These are phyloP conservation scores for Pseudogymnoascus sp. DNA, from an alignment of 2,329 filamentous ascomycete genomes.

Conservation along the genomic window DNA sequence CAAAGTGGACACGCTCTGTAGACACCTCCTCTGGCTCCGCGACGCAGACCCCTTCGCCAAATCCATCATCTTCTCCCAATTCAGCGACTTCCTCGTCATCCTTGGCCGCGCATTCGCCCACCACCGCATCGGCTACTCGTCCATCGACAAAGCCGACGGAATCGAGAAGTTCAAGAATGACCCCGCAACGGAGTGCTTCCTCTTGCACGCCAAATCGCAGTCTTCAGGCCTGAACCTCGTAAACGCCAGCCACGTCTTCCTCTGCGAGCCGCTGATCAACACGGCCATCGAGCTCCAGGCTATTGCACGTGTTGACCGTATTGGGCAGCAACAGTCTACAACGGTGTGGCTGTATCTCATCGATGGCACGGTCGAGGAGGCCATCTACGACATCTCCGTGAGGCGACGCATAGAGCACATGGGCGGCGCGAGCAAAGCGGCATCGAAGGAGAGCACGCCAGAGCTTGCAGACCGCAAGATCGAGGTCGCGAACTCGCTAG, in stretches of 20 bases:
- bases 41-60: constrained; percentile 80
- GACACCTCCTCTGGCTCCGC: constrained; percentile 80
- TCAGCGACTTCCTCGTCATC: constrained; percentile 70
- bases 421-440: constrained; percentile 33
- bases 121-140: constrained; percentile 66
- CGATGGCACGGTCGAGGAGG: constrained; percentile 84
- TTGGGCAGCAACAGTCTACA: constrained; percentile 80
- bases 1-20: constrained; percentile 76
- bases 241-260: constrained; percentile 87
- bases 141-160: constrained; percentile 61
- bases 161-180: constrained; percentile 72
- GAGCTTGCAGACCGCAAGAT: constrained; percentile 51
- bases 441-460: constrained; percentile 35
- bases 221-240: constrained; percentile 85
- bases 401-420: constrained; percentile 73
- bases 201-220: constrained; percentile 83
- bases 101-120: constrained; percentile 61
- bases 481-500: constrained; percentile 76
- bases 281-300: constrained; percentile 91
- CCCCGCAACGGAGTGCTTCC: constrained; percentile 67
- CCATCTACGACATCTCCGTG: constrained; percentile 82
- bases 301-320: constrained; percentile 89
- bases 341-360: constrained; percentile 95
- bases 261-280: constrained; percentile 90
- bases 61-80: constrained; percentile 91